Evolutionary conservation across 1,139 yeast species (phyloP), one percentile per base, ranked within the genome.

Genomic region (Taphrina communis): DNA sequence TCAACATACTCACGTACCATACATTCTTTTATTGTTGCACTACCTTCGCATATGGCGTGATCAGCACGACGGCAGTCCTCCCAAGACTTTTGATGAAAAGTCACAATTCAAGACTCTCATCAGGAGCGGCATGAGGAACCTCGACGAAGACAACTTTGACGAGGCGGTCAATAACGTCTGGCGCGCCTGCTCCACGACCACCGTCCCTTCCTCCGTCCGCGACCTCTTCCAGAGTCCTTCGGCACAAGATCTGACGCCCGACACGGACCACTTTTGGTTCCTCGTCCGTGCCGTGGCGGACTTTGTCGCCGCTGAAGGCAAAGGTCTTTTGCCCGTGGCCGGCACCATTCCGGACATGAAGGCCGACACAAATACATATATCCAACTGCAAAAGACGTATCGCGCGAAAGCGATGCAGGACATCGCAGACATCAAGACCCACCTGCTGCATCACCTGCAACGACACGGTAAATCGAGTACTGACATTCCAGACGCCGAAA

Each of bases 311-410:
- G 66, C 72, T 1, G 11, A 31, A 25, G 71, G 74, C 5, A 78
- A 81, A 70, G 77, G 80, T n/a, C 78, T 80, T 2, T 78, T 89
- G 35, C 97, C 97, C 0, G 79, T 91, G 1, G 82, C 88, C 1
- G 97, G 97, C 0, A 83, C 81, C 0, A 76, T 93, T 12, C 97
- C 97, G 0, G 98, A 93, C 77, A 93, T 94, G 97, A 89, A 90
- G 44, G 85, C 97, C 0, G 87, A 87, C 72, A 88, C 97, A 0
- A 78, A 78, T 14, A 82, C 82, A 67, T 94, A 89, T 76, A 81
- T 88, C 9, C 76, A 75, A 6, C 77, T 94, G 66, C 89, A 88
- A 75, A 76, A 76, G 0, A 74, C 90, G 11, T 92, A 89, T 75
- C 78, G 82, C 25, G 78, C 77, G 0, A 89, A 88, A 74, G 88